These are phyloP conservation scores for Oldenlandia corymbosa DNA, from an alignment of 257 asterid species.

Conservation along the genomic window DNA sequence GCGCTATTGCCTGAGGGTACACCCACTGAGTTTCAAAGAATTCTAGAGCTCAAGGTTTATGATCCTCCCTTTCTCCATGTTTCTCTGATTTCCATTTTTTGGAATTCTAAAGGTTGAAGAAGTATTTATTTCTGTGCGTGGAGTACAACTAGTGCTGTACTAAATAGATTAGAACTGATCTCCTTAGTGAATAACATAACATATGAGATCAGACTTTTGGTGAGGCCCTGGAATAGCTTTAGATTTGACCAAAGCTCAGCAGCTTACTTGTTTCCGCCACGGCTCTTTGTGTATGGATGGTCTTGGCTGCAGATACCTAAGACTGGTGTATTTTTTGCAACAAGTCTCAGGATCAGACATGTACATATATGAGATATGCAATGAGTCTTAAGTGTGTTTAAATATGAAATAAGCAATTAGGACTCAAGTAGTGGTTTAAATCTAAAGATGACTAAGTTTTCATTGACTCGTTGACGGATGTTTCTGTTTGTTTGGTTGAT, in stretches of 20 bases:
- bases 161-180: not conserved
- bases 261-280: too few species aligned
- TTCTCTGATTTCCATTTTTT: not conserved
- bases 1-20: slow-evolving; percentile 98
- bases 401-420: too few species aligned
- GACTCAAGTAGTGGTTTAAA: too few species aligned
- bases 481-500: slow-evolving; percentile 7
- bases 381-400: too few species aligned
- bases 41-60: slow-evolving; percentile 87
- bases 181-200: not conserved
- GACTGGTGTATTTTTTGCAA: not conserved
- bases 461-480: not conserved
- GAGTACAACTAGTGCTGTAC: not conserved
- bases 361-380: too few species aligned
- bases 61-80: not conserved
- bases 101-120: not conserved
- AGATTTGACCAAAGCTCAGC: not conserved
- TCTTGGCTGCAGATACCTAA: not conserved
- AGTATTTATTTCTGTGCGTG: not conserved
- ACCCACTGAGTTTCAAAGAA: slow-evolving; percentile 84
- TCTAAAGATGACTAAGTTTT: too few species aligned
- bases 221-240: not conserved
- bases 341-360: not conserved
- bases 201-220: not conserved
- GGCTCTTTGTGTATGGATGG: not conserved